Conservation (phyloP, 2,329 filamentous ascomycete species). For the Aspergillus amoenus region DNA sequence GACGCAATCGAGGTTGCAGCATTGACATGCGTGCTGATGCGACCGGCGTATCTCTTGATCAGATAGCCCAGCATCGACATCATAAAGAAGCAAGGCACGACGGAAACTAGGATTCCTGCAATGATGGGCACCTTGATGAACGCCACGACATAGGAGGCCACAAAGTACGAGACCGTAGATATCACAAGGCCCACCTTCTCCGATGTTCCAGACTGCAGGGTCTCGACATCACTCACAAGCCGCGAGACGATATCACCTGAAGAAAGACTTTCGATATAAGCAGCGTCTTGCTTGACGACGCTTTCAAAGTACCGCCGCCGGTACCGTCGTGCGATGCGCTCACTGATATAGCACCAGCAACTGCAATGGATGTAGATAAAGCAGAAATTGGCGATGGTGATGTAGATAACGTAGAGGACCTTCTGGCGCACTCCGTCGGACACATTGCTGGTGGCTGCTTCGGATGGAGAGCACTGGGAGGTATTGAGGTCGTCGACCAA, state of each 20-base stretch:
- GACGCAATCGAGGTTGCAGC: constrained; percentile 15
- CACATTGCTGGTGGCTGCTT: not conserved
- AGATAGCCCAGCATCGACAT: constrained; percentile 57
- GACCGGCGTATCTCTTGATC: constrained; percentile 48
- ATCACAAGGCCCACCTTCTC: constrained; percentile 70
- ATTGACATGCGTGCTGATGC: constrained; percentile 44
- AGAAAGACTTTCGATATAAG: constrained; percentile 63
- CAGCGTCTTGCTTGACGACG: constrained; percentile 60
- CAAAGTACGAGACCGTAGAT: constrained; percentile 62
- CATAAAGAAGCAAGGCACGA: constrained; percentile 62
- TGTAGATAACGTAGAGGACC: constrained; percentile 53
- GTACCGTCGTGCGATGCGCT: constrained; percentile 62
- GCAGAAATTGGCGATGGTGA: constrained; percentile 62
- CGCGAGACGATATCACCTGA: constrained; percentile 62
- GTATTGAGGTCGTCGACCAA: constrained; percentile 41
- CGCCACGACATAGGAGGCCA: constrained; percentile 65
- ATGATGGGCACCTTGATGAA: constrained; percentile 64
- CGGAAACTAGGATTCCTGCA: constrained; percentile 62
- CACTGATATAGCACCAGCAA: constrained; percentile 64
- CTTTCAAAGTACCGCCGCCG: constrained; percentile 60
- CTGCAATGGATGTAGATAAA: constrained; percentile 64
- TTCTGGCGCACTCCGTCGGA: not conserved
- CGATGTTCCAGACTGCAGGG: constrained; percentile 65
- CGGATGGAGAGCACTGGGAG: constrained; percentile 1
- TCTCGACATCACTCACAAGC: constrained; percentile 63